Percentiles rank a stretch among this genome's conserved stretches.
These are phyloP conservation scores for Metschnikowia baotianmanensis DNA, from an alignment of 805 yeast species.

Conservation along the genomic window DNA sequence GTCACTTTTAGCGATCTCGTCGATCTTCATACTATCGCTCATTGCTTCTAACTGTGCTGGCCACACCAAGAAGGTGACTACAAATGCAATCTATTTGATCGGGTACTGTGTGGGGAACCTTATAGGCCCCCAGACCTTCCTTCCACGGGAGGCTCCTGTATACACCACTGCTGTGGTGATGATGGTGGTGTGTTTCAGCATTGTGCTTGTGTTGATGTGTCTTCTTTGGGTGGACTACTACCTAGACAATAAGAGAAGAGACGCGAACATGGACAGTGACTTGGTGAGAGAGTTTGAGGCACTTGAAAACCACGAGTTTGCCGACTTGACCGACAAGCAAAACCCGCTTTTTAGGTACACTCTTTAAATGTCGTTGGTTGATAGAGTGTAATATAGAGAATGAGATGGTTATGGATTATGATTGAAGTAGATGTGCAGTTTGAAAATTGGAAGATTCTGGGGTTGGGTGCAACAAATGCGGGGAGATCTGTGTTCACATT, in stretches of 20 bases:
- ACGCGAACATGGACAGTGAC: constrained; percentile 10
- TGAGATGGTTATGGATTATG: too few relatives aligned
- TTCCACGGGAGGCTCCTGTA: constrained; percentile 41
- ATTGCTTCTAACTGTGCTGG: constrained; percentile 30
- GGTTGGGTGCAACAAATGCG: too few relatives aligned
- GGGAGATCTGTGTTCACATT: too few relatives aligned
- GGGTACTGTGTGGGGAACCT: constrained; percentile 31
- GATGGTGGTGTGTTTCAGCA: constrained; percentile 29
- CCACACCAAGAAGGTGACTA: constrained; percentile 30
- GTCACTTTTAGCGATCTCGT: constrained; percentile 33
- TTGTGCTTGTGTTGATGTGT: constrained; percentile 23
- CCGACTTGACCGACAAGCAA: constrained; percentile 46
- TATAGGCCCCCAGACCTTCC: constrained; percentile 23
- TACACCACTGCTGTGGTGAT: constrained; percentile 42
- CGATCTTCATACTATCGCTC: constrained; percentile 23
- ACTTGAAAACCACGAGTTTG: constrained; percentile 38
- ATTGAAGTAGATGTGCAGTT: too few relatives aligned
- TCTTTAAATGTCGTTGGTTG: constrained; percentile 6
- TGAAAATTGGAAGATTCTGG: too few relatives aligned
- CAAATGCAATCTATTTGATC: constrained; percentile 34
- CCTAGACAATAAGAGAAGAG: constrained; percentile 14
- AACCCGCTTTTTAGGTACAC: constrained; percentile 38
- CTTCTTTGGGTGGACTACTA: constrained; percentile 16
- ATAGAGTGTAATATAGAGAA: too few relatives aligned
- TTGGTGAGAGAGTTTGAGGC: constrained; percentile 9